Percentiles rank a stretch among this genome's conserved stretches.
These are phyloP conservation scores for Prillingera fragicola DNA, from an alignment of 1,284 basidiomycete species.

Conservation along the genomic window DNA sequence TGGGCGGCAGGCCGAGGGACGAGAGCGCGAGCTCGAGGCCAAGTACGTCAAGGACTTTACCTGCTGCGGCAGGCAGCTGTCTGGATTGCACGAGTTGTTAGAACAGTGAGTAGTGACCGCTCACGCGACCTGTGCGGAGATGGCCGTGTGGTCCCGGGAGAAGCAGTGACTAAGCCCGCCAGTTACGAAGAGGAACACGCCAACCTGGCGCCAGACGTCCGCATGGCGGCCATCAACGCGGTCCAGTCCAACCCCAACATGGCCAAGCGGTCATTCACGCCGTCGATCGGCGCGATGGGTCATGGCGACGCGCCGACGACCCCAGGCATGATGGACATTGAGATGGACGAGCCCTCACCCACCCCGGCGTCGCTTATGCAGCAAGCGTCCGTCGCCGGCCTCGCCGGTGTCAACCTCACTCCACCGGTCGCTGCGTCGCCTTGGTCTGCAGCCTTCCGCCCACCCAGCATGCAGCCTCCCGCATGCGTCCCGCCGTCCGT, in stretches of 20 bases:
- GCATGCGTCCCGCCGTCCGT: constrained; percentile 43
- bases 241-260: constrained; percentile 22
- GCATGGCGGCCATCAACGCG: constrained; percentile 43
- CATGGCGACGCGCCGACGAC: constrained; percentile 44
- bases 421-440: constrained; percentile 17
- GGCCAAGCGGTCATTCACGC: constrained; percentile 1
- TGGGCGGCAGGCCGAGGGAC: constrained; percentile 36
- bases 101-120: constrained; percentile 46
- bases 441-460: constrained; percentile 36
- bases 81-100: constrained; percentile 47
- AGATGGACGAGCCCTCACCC: constrained; percentile 43
- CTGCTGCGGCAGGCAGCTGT: constrained; percentile 47
- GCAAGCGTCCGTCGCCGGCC: constrained; percentile 11
- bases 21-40: constrained; percentile 46
- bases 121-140: constrained; percentile 1
- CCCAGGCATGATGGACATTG: constrained; percentile 48
- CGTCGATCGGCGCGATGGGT: constrained; percentile 4
- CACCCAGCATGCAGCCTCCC: constrained; percentile 17
- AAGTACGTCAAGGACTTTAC: constrained; percentile 47
- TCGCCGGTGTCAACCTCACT: constrained; percentile 6
- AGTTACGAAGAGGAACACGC: constrained; percentile 50
- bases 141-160: background rate
- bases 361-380: constrained; percentile 15
- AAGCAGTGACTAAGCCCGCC: background rate
- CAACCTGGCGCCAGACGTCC: constrained; percentile 40